Percentiles rank a stretch among this genome's conserved stretches.
These are phyloP conservation scores for Cytidiella melzeri DNA, from an alignment of 768 basidiomycete species.

Conservation along the genomic window DNA sequence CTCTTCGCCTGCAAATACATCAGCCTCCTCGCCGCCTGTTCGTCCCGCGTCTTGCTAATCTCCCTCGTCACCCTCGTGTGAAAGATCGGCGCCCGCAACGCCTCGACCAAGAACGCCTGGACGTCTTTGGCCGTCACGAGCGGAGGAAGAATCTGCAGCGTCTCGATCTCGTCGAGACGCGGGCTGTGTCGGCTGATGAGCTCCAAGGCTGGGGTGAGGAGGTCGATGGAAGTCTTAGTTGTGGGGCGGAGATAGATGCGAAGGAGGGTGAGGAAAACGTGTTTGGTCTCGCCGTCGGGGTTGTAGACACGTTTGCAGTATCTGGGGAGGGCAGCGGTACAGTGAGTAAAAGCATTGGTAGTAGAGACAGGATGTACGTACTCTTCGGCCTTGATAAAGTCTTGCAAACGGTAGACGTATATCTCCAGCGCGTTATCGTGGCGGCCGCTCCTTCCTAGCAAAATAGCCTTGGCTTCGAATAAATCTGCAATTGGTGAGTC, in stretches of 20 bases:
- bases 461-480: slow-evolving; percentile 86
- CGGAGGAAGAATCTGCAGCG: slow-evolving; percentile 83
- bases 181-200: slow-evolving; percentile 82
- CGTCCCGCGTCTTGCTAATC: slow-evolving; percentile 68
- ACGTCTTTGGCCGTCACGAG: slow-evolving; percentile 82
- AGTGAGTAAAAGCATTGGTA: slow-evolving; percentile 2
- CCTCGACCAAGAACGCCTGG: slow-evolving; percentile 67
- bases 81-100: slow-evolving; percentile 58
- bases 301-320: slow-evolving; percentile 86
- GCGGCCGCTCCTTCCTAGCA: slow-evolving; percentile 82
- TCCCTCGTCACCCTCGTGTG: slow-evolving; percentile 65
- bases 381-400: slow-evolving; percentile 88
- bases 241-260: slow-evolving; percentile 81
- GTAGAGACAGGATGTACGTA: slow-evolving; percentile 29
- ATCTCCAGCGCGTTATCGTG: slow-evolving; percentile 94
- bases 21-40: slow-evolving; percentile 66
- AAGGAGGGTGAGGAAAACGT: slow-evolving; percentile 80
- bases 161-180: slow-evolving; percentile 75
- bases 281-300: slow-evolving; percentile 38
- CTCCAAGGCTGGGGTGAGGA: slow-evolving; percentile 80
- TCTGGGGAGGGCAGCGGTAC: slow-evolving; percentile 44
- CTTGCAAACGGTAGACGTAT: slow-evolving; percentile 83
- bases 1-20: slow-evolving; percentile 74
- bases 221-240: slow-evolving; percentile 35
- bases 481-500: slow-evolving; percentile 46